A percentile compares a stretch with the other conserved stretches of the same genome.
Evolutionary conservation across 2,329 filamentous ascomycete genomes (phyloP).

Genomic region (Aspergillus niger): DNA sequence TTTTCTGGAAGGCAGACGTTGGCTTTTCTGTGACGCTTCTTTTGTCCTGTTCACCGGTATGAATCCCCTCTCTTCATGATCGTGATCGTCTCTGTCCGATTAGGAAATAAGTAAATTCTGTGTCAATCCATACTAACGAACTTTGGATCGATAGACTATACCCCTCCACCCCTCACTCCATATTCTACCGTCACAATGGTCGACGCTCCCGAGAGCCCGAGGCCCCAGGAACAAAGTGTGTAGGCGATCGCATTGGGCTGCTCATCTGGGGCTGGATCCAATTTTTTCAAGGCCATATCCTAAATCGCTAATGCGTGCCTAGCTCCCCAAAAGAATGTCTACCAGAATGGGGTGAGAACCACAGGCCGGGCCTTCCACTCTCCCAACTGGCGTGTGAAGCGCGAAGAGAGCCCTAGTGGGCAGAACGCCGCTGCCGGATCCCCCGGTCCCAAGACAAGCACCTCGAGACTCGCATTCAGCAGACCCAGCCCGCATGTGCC

Average conservation of each 20-base stretch:
- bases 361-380: slow-evolving; percentile 43
- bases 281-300: slow-evolving; percentile 2
- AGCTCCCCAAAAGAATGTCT: slow-evolving; percentile 35
- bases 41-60: not conserved
- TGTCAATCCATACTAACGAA: not conserved
- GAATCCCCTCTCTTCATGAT: not conserved
- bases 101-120: slow-evolving; percentile 15
- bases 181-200: slow-evolving; percentile 27
- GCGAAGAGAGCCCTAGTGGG: slow-evolving; percentile 37
- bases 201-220: slow-evolving; percentile 31
- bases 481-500: slow-evolving; percentile 34
- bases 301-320: slow-evolving; percentile 22
- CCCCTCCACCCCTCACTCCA: not conserved
- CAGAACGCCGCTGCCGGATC: slow-evolving; percentile 31
- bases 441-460: slow-evolving; percentile 30
- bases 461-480: slow-evolving; percentile 35
- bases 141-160: not conserved
- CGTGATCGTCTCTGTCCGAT: slow-evolving; percentile 10
- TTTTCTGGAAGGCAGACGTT: not conserved
- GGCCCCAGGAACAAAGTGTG: slow-evolving; percentile 37
- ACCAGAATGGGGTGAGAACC: slow-evolving; percentile 37
- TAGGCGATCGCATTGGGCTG: slow-evolving; percentile 22
- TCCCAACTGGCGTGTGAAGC: slow-evolving; percentile 46
- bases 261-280: slow-evolving; percentile 21
- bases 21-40: not conserved